A percentile compares a stretch with the other conserved stretches of the same genome.
phyloP scores from a whole-genome alignment of 78 protist species.

The Diacronema lutheri region DNA sequence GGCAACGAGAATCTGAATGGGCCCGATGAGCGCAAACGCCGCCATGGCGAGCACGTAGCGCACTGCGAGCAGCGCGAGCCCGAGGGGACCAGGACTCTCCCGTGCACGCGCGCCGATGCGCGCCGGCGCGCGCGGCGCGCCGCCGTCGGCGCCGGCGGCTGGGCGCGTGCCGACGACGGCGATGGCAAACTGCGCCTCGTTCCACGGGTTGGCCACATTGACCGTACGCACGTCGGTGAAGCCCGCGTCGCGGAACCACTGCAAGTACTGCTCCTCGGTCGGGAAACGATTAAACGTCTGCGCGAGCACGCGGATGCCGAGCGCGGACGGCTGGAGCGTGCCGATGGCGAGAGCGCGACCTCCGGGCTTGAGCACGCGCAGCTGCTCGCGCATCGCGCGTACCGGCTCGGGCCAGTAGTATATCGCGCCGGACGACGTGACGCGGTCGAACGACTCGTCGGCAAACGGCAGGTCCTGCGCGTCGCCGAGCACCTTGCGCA shows the following conservation, averaged over 20 bases:
- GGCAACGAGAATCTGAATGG: neutral
- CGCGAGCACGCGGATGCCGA: neutral
- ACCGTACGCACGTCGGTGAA: neutral
- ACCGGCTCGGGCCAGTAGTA: constrained; percentile 7
- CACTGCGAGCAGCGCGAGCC: neutral
- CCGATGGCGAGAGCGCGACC: constrained; percentile 1
- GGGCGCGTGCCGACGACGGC: neutral
- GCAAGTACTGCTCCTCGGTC: neutral
- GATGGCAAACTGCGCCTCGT: neutral
- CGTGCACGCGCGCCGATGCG: neutral
- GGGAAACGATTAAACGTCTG: constrained; percentile 15
- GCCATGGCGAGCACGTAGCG: neutral
- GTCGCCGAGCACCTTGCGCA: neutral
- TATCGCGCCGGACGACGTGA: neutral
- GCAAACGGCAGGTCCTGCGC: constrained; percentile 9
- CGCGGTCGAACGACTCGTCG: neutral
- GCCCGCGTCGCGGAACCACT: constrained; percentile 6
- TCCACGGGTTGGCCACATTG: constrained; percentile 8
- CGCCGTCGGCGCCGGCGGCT: neutral
- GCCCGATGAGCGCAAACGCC: neutral
- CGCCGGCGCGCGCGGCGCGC: neutral
- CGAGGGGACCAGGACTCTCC: neutral
- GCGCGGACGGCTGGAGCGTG: neutral
- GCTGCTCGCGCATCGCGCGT: neutral
- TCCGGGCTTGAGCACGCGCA: neutral